These are phyloP conservation scores for Coemansia sp. DNA, from an alignment of 192 early-diverging fungal genomes.

Conservation along the genomic window DNA sequence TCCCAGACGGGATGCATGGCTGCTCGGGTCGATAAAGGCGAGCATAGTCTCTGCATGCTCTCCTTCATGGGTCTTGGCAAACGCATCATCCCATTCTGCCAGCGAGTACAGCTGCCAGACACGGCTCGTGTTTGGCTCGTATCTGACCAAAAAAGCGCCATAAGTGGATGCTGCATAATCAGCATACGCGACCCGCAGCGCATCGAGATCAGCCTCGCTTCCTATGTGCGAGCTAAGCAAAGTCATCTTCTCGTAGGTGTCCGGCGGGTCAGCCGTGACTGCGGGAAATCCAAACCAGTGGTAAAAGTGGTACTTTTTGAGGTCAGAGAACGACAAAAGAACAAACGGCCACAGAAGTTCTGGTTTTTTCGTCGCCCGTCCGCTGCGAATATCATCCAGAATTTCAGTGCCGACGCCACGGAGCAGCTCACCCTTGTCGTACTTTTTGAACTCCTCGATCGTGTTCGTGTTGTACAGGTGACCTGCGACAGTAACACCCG, in stretches of 20 bases:
- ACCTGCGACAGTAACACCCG: conserved; percentile 18
- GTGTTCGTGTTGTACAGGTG: conserved; percentile 89
- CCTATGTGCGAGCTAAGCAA: conserved; percentile 12
- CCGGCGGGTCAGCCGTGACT: conserved; percentile 63
- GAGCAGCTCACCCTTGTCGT: conserved; percentile 74
- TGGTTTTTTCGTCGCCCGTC: conserved; percentile 62
- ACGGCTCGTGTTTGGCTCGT: background rate
- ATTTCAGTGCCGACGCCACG: conserved; percentile 38
- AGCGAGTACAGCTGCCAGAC: conserved; percentile 23
- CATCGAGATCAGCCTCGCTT: conserved; percentile 23
- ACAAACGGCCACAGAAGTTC: conserved; percentile 68
- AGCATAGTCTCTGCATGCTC: conserved; percentile 40
- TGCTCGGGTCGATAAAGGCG: conserved; percentile 87
- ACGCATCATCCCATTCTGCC: conserved; percentile 25
- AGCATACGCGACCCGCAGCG: conserved; percentile 23
- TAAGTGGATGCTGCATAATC: conserved; percentile 11
- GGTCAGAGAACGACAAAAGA: conserved; percentile 88
- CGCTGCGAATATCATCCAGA: conserved; percentile 67
- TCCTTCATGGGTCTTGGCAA: background rate
- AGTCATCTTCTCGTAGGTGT: conserved; percentile 17
- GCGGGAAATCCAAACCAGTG: conserved; percentile 97
- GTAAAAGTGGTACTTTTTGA: conserved; percentile 94
- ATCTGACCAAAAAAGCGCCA: conserved; percentile 31
- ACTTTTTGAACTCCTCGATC: conserved; percentile 82
- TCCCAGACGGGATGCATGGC: conserved; percentile 69